Conservation (phyloP, 2,329 filamentous ascomycete species). For the Microthyrium microscopicum region DNA sequence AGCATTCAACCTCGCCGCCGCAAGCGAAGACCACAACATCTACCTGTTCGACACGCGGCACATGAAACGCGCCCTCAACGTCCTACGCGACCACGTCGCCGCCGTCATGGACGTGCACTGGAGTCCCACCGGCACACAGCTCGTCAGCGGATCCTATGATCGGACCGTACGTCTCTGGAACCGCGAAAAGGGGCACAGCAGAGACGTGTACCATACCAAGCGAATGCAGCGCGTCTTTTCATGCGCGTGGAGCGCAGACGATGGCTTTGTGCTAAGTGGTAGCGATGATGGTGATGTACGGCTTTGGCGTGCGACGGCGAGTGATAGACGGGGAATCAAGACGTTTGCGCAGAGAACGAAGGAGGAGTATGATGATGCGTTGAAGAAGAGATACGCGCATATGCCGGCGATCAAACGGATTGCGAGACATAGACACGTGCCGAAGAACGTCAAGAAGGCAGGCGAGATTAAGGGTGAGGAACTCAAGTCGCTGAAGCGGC, state of each 20-base stretch:
- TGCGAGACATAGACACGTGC: constrained; percentile 76
- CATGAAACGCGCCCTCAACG: constrained; percentile 71
- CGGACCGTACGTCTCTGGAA: constrained; percentile 78
- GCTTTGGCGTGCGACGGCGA: constrained; percentile 79
- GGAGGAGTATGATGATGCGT: constrained; percentile 76
- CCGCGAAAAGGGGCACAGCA: constrained; percentile 61
- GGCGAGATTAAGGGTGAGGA: constrained; percentile 88
- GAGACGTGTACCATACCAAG: constrained; percentile 94
- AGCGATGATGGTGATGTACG: constrained; percentile 87
- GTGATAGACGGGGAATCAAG: constrained; percentile 69
- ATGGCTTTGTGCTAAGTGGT: constrained; percentile 75
- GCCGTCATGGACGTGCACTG: constrained; percentile 97
- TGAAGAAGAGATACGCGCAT: constrained; percentile 72
- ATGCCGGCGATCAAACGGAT: constrained; percentile 95
- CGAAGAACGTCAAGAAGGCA: constrained; percentile 89
- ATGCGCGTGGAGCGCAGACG: constrained; percentile 71
- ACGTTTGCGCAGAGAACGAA: constrained; percentile 70
- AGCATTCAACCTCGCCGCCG: constrained; percentile 85
- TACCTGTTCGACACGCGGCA: constrained; percentile 92
- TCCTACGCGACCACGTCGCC: constrained; percentile 75
- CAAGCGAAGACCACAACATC: constrained; percentile 86
- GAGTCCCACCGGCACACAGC: constrained; percentile 81
- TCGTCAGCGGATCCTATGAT: constrained; percentile 80
- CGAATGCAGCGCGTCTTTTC: constrained; percentile 92
- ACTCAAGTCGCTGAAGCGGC: constrained; percentile 69